Percentiles rank a stretch among this genome's conserved stretches.
These are phyloP conservation scores for Anthoceros angustus DNA, from an alignment of 225 moss, liverwort and hornwort genomes.

Conservation along the genomic window DNA sequence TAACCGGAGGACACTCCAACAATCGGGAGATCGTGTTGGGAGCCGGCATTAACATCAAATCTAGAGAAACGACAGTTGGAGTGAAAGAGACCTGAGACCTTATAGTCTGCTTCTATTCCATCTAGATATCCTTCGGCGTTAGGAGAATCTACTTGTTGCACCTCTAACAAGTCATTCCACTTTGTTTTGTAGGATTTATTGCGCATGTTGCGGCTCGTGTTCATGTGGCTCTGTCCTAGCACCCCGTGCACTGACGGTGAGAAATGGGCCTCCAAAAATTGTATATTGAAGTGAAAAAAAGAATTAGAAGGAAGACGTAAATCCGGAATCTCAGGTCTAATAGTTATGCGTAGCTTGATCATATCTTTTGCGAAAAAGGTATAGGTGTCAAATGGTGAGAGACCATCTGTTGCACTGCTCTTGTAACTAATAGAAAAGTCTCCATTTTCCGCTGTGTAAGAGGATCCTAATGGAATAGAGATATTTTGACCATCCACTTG, in stretches of 20 bases:
- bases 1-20: neutral
- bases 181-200: neutral
- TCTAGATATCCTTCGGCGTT: neutral
- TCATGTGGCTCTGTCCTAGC: neutral
- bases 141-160: neutral
- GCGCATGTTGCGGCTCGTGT: neutral
- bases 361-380: neutral
- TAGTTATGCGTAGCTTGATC: neutral
- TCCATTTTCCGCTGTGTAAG: neutral
- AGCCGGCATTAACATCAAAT: neutral
- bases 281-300: neutral
- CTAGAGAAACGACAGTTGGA: neutral
- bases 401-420: neutral
- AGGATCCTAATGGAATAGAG: neutral
- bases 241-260: neutral
- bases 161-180: neutral
- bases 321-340: neutral
- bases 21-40: neutral
- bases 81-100: neutral
- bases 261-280: neutral
- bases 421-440: neutral
- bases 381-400: neutral
- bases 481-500: neutral
- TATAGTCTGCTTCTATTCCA: neutral
- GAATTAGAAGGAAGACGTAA: neutral